Base-by-base conservation (phyloP, 805 yeast species). In the Kregervanrija pseudodelftensis region DNA sequence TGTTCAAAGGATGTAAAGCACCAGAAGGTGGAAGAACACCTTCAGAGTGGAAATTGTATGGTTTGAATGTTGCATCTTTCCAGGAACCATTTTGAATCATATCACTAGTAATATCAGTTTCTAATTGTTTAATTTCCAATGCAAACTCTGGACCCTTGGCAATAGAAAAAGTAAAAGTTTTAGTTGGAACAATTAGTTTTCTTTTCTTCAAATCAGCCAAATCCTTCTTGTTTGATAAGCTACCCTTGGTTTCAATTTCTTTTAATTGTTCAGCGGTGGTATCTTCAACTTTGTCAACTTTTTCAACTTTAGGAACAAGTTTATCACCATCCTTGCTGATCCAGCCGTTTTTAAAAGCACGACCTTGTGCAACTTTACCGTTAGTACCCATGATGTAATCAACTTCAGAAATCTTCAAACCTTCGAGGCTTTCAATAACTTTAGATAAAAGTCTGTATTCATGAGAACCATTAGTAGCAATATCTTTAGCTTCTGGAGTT, bases 301-400 rank as follows among this genome's bases (percentile, higher is more conserved):
- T 69, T 40, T 71, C 66, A 31, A 82, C 71, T 51, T 79, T 77
- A 30, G 85, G 63, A 41, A 86, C 77, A 55, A 91, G 75, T 58
- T 74, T 79, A 55, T 85, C 95, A 46, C 91, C 95, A 47, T 83
- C 85, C 64, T 95, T 93, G 51, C 77, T 69, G 57, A 93, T 82
- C 99, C 99, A 93, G 36, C 95, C 95, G 65, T 90, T 90, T 67
- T 89, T 91, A 77, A 93, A 95, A 13, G 98, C 99, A 59, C 90
- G 82, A 55, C 95, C 95, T 70, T 93, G 99, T 51, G 99, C 99
- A 52, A 91, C 75, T 56, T 82, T 82, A 50, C 97, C 98, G 48
- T 79, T 79, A 42, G 79, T 70, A 45, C 97, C 97, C 67, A 91
- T 71, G 52, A 82, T 76, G 45, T 80, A 62, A 40, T 68, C 68